phyloP scores from a whole-genome alignment of 1,284 basidiomycete genomes.

The Heterobasidion annosum region DNA sequence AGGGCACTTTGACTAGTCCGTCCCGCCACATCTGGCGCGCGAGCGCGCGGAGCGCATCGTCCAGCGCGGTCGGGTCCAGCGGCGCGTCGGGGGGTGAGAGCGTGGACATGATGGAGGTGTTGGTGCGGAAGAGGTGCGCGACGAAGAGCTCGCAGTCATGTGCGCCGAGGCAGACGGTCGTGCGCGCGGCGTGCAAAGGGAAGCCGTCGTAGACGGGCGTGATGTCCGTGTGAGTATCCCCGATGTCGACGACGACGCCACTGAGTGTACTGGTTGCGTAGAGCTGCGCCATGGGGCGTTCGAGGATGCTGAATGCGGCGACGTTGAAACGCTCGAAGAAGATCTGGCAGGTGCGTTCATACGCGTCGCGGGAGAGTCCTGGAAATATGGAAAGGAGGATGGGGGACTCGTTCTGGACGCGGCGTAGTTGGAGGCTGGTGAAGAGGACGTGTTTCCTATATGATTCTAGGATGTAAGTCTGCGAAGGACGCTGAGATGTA shows the following conservation, averaged over 20 bases:
- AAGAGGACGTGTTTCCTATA: constrained; percentile 84
- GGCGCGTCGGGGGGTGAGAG: constrained; percentile 45
- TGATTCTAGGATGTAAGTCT: constrained; percentile 1
- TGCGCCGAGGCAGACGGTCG: constrained; percentile 57
- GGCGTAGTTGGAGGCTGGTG: constrained; percentile 65
- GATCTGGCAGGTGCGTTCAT: constrained; percentile 75
- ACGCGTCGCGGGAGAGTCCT: constrained; percentile 63
- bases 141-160: constrained; percentile 72
- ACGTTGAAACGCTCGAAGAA: constrained; percentile 97
- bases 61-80: constrained; percentile 34
- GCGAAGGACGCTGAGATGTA: neutral
- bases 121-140: constrained; percentile 58
- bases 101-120: constrained; percentile 56
- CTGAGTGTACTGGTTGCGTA: constrained; percentile 76
- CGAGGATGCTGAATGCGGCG: constrained; percentile 77
- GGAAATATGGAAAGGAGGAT: constrained; percentile 69
- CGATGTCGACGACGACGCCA: constrained; percentile 84
- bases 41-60: constrained; percentile 45
- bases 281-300: constrained; percentile 78
- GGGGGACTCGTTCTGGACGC: constrained; percentile 83
- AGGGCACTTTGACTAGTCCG: constrained; percentile 60
- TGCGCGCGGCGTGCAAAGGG: constrained; percentile 50
- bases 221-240: constrained; percentile 67
- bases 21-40: constrained; percentile 52
- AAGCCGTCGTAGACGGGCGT: constrained; percentile 78